Evolutionary conservation across 2,329 filamentous ascomycete genomes (phyloP).

Genomic region (Cordyceps cateniannulata): DNA sequence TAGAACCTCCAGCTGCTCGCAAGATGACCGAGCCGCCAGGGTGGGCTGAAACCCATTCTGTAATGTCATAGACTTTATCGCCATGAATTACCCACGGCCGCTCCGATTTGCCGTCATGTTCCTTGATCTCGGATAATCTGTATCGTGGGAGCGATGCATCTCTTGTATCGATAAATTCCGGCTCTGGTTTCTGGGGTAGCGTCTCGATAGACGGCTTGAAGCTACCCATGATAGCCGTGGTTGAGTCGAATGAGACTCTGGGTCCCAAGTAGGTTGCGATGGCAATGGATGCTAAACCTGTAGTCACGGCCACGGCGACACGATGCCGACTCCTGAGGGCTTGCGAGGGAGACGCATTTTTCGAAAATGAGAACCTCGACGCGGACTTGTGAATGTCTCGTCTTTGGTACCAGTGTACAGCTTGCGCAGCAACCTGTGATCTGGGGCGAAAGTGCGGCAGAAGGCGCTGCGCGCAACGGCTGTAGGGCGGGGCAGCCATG

Average conservation of each 20-base stretch:
- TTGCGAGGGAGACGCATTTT: not conserved
- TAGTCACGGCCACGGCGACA: not conserved
- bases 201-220: conserved; percentile 7
- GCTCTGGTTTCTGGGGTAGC: not conserved
- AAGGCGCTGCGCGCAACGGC: conserved; percentile 14
- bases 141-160: conserved; percentile 41
- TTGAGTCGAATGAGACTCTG: conserved; percentile 1
- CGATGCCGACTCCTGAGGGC: not conserved
- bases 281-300: not conserved
- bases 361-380: not conserved
- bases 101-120: conserved; percentile 45
- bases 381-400: not conserved
- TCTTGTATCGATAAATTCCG: conserved; percentile 20
- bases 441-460: not conserved
- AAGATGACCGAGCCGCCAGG: conserved; percentile 64
- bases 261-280: conserved; percentile 2
- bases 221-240: not conserved
- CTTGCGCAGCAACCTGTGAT: not conserved
- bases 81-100: conserved; percentile 58
- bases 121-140: conserved; percentile 43
- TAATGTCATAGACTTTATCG: conserved; percentile 64
- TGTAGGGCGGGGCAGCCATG: conserved; percentile 15
- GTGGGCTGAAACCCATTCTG: conserved; percentile 59
- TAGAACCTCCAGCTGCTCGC: conserved; percentile 55
- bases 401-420: not conserved